These are phyloP conservation scores for Dillenia turbinata DNA, from an alignment of 164 flowering plant species.

Conservation along the genomic window DNA sequence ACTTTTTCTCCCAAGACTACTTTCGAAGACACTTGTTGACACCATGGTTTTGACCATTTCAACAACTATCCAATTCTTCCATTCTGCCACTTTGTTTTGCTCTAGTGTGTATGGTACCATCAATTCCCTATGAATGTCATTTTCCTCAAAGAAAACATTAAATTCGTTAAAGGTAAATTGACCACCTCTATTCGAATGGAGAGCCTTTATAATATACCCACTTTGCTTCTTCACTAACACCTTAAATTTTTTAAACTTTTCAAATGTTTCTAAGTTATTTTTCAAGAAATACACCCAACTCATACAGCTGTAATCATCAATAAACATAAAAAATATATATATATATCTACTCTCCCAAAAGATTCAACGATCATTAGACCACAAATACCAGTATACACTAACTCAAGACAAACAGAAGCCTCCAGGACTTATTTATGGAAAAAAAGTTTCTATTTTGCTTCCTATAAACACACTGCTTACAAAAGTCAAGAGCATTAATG, in stretches of 20 bases:
- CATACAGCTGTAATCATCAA: slow-evolving; percentile 9
- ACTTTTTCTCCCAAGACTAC: slow-evolving; percentile 6
- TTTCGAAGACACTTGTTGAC: not conserved
- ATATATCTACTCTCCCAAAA: slow-evolving; percentile 3
- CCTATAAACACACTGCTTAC: too few species aligned
- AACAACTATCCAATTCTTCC: not conserved
- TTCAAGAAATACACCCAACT: slow-evolving; percentile 15
- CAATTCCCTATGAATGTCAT: slow-evolving; percentile 3
- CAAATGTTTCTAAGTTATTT: slow-evolving; percentile 5
- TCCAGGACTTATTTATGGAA: too few species aligned
- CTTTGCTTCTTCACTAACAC: slow-evolving; percentile 1
- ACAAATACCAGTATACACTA: not conserved
- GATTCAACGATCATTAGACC: slow-evolving; percentile 1
- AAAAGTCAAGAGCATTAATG: not conserved
- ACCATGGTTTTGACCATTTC: slow-evolving; percentile 2
- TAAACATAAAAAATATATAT: slow-evolving; percentile 8
- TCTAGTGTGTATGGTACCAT: too few species aligned
- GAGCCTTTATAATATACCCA: not conserved
- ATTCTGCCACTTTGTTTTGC: not conserved
- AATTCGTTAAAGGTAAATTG: slow-evolving; percentile 5
- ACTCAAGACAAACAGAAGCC: not conserved
- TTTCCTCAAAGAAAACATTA: slow-evolving; percentile 6
- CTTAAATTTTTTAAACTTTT: slow-evolving; percentile 3
- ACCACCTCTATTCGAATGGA: slow-evolving; percentile 12
- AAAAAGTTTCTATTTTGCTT: too few species aligned